phyloP scores from a whole-genome alignment of 352 stramenopile genomes.

The Phytopythium aichiense region DNA sequence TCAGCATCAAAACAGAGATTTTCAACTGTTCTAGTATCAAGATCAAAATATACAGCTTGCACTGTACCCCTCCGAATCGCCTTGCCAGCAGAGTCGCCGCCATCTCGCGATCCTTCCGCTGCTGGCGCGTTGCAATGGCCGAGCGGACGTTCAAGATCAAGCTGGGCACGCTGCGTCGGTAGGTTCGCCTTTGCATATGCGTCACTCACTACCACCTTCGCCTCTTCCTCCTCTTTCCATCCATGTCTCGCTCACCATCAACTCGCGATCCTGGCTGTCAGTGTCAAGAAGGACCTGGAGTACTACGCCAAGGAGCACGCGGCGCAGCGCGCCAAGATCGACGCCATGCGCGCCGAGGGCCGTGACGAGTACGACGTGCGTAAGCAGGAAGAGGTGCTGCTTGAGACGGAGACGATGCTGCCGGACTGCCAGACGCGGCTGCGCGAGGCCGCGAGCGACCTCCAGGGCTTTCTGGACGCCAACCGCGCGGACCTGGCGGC shows the following conservation, averaged over 20 bases:
- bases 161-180: constrained; percentile 71
- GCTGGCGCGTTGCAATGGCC: constrained; percentile 26
- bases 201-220: neutral
- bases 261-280: constrained; percentile 6
- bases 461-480: constrained; percentile 40
- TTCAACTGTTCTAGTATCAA: too few relatives aligned
- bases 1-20: too few relatives aligned
- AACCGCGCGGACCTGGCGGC: constrained; percentile 35
- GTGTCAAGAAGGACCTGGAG: constrained; percentile 80
- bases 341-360: constrained; percentile 49
- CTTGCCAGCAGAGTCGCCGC: too few relatives aligned
- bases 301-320: constrained; percentile 77
- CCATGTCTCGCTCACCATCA: neutral
- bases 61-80: too few relatives aligned
- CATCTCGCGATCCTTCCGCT: too few relatives aligned
- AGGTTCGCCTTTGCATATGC: neutral
- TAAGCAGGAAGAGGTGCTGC: constrained; percentile 78
- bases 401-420: constrained; percentile 80
- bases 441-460: constrained; percentile 48
- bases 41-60: too few relatives aligned
- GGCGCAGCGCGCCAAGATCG: constrained; percentile 53
- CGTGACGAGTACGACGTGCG: constrained; percentile 73
- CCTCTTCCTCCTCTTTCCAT: neutral
- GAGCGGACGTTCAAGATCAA: constrained; percentile 83
- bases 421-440: constrained; percentile 73